Percentiles rank a stretch among this genome's conserved stretches.
phyloP scores from a whole-genome alignment of 805 yeast species.

The Metschnikowia orientalis region DNA sequence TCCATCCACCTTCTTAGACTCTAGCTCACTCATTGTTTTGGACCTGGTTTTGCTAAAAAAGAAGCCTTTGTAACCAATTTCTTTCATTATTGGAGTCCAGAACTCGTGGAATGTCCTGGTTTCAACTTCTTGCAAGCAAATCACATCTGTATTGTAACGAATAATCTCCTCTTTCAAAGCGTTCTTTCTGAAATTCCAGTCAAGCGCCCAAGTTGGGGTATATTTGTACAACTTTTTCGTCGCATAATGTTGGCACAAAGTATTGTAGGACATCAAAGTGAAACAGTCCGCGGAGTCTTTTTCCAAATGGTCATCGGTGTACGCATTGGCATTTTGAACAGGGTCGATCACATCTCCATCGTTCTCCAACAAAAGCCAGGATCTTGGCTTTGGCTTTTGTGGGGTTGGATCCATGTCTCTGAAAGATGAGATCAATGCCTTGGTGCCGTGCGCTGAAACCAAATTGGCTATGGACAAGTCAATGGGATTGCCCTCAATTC shows the following conservation, averaged over 20 bases:
- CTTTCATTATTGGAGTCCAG: constrained; percentile 72
- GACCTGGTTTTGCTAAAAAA: constrained; percentile 90
- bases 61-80: constrained; percentile 72
- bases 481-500: constrained; percentile 90
- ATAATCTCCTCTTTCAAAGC: constrained; percentile 69
- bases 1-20: constrained; percentile 91
- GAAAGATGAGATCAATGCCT: constrained; percentile 71
- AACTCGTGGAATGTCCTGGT: constrained; percentile 78
- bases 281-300: constrained; percentile 41
- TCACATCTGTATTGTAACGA: constrained; percentile 62
- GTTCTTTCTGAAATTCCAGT: constrained; percentile 86
- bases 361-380: constrained; percentile 75
- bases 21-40: constrained; percentile 76
- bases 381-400: constrained; percentile 65
- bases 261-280: constrained; percentile 82
- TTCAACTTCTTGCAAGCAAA: constrained; percentile 96
- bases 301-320: constrained; percentile 25
- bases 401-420: constrained; percentile 78
- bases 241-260: constrained; percentile 93
- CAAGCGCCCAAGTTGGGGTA: constrained; percentile 96
- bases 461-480: constrained; percentile 60
- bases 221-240: constrained; percentile 87
- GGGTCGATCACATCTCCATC: constrained; percentile 60
- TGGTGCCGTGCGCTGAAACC: constrained; percentile 77
- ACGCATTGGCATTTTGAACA: constrained; percentile 27